A percentile compares a stretch with the other conserved stretches of the same genome.
Conservation (phyloP, 2,329 filamentous ascomycete species). For the Trichophyton benhamiae region DNA sequence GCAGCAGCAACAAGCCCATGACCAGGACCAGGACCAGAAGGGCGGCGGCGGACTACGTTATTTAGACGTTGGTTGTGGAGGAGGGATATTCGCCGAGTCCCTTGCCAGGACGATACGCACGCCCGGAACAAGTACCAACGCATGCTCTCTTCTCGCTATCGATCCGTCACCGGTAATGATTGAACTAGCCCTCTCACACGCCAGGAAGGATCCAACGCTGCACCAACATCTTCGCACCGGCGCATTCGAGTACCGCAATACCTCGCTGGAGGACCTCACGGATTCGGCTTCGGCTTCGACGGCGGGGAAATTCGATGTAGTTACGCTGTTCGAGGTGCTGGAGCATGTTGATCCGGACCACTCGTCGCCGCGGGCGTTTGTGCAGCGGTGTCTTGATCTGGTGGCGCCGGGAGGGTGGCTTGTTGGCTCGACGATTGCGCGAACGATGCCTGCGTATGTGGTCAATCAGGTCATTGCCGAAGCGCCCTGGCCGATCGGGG, state of each 20-base stretch:
- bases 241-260: constrained; percentile 58
- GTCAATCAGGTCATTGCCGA: constrained; percentile 90
- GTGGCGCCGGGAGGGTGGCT: constrained; percentile 89
- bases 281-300: background rate
- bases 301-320: constrained; percentile 53
- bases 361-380: constrained; percentile 58
- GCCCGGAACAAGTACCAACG: constrained; percentile 11
- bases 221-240: constrained; percentile 39
- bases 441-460: constrained; percentile 78
- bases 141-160: constrained; percentile 33
- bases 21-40: background rate
- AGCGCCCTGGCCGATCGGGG: constrained; percentile 53
- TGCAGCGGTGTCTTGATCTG: constrained; percentile 45
- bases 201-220: constrained; percentile 59
- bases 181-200: constrained; percentile 61
- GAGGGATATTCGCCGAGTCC: constrained; percentile 84
- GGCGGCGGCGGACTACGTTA: constrained; percentile 46
- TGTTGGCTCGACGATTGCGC: constrained; percentile 79
- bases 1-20: no score
- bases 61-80: constrained; percentile 89
- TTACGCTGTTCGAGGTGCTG: constrained; percentile 84
- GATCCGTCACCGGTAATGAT: constrained; percentile 35
- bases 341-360: constrained; percentile 76
- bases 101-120: constrained; percentile 28
- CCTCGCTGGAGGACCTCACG: constrained; percentile 52